Conservation (phyloP, 208 protist species). For the Trypanosoma congolense region DNA sequence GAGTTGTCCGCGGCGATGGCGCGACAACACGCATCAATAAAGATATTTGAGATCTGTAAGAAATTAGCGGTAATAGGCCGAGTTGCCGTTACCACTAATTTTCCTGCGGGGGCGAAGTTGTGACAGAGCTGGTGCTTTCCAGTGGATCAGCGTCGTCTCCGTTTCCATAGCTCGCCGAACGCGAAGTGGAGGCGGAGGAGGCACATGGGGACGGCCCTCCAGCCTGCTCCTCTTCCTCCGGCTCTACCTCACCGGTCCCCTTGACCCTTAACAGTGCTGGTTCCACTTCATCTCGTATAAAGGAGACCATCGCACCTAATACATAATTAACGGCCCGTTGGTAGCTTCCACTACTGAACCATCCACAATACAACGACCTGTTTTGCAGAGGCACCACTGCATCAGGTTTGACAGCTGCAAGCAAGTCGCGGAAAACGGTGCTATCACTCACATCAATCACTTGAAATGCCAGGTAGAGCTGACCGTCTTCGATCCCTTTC, state of each 20-base stretch:
- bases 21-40: not conserved
- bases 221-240: not conserved
- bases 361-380: constrained; percentile 31
- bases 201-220: not conserved
- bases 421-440: constrained; percentile 25
- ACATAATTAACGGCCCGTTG: constrained; percentile 27
- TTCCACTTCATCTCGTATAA: constrained; percentile 45
- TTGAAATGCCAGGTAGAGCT: constrained; percentile 24
- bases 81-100: not conserved
- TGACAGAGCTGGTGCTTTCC: not conserved
- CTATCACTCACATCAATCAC: constrained; percentile 51
- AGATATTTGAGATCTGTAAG: no score
- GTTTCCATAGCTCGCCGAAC: not conserved
- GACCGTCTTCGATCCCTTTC: constrained; percentile 15
- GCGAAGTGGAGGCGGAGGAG: not conserved
- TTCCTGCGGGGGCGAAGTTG: not conserved
- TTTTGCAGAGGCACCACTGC: constrained; percentile 19
- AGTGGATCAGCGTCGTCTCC: not conserved
- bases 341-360: constrained; percentile 45
- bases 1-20: no score
- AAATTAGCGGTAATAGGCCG: not conserved
- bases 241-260: constrained; percentile 4
- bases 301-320: constrained; percentile 21
- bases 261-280: constrained; percentile 30
- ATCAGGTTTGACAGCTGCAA: constrained; percentile 13